phyloP scores from a whole-genome alignment of 2,329 filamentous ascomycete species.

The Talaromyces sp. region DNA sequence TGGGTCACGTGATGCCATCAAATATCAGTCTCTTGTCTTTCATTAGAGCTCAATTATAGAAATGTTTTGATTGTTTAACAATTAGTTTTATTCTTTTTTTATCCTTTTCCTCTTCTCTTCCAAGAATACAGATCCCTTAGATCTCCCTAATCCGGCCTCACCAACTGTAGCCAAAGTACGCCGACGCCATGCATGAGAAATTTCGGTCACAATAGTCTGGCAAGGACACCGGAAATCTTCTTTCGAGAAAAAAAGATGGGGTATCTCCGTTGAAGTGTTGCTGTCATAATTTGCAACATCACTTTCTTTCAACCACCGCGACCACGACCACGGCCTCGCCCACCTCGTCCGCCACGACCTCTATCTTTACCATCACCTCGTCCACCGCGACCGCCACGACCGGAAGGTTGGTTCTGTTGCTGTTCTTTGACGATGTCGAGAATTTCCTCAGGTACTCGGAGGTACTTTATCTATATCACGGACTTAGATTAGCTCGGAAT shows the following conservation, averaged over 20 bases:
- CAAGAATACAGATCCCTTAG: constrained; percentile 16
- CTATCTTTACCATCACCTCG: constrained; percentile 38
- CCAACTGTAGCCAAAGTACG: constrained; percentile 26
- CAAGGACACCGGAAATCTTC: constrained; percentile 27
- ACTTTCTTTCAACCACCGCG: constrained; percentile 34
- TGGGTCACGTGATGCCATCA: background rate
- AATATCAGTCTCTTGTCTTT: background rate
- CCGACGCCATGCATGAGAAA: constrained; percentile 40
- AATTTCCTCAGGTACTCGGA: constrained; percentile 93
- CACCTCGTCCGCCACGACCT: constrained; percentile 43
- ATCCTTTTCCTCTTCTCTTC: constrained; percentile 25
- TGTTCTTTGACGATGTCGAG: constrained; percentile 92
- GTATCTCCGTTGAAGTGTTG: constrained; percentile 31
- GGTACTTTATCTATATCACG: constrained; percentile 81
- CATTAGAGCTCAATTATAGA: too few relatives aligned
- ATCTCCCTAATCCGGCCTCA: constrained; percentile 2
- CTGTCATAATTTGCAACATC: background rate
- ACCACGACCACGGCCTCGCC: constrained; percentile 44
- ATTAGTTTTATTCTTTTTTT: background rate
- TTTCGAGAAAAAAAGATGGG: constrained; percentile 23
- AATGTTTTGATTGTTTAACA: background rate
- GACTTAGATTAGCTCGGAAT: constrained; percentile 14
- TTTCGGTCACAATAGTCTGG: constrained; percentile 25
- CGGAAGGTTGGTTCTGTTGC: constrained; percentile 59
- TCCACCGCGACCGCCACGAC: constrained; percentile 41